Base-by-base conservation (phyloP, 176 grass and related monocot species). In the Poa annua region DNA sequence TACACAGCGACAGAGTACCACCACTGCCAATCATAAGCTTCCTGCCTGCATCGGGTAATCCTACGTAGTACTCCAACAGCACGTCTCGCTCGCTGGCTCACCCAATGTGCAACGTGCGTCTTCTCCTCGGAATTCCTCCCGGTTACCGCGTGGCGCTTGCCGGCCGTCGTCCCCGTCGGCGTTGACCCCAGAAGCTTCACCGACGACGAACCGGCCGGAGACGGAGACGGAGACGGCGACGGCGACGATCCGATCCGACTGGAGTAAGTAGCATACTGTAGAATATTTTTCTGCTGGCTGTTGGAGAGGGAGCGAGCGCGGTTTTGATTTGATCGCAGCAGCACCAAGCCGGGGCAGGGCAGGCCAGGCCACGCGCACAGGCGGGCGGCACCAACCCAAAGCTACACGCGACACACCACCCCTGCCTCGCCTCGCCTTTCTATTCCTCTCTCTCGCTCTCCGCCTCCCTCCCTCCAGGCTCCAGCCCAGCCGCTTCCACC, bases 381-480 rank as follows among this genome's bases (percentile, higher is more conserved):
- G 60, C 57, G 47, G 26, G 10, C 11, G 3, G 15, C 79, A 85
- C 78, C 71, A 70, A 71, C 41, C 87, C 63, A 76, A 77, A 85
- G 82, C 69, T 69, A 51, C 83, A 85, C 62, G 83, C 76, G 78
- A 85, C 71, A 34, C 44, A 29, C 19, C 44, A 20, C 42, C 22
- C 7, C 22, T 57, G 8, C 71, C 47, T 36, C 16, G 71, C 44
- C 76, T 69, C 32, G 17, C 55, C 64, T 45, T 66, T 70, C 77
- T 89, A 74, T 84, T 86, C 77, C 87, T 89, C 90, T 92, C 41
- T 42, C 41, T 42, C 71, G 85, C 76, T 72, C 85, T 88, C 82
- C 77, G 77, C 70, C 87, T 91, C 76, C 81, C 50, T 77, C 36
- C 39, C 39, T 41, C 39, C n/a, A n/a, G 39, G 9, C 7, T 9